These are phyloP conservation scores for Protea cynaroides DNA, from an alignment of 164 flowering plant species.

Conservation along the genomic window DNA sequence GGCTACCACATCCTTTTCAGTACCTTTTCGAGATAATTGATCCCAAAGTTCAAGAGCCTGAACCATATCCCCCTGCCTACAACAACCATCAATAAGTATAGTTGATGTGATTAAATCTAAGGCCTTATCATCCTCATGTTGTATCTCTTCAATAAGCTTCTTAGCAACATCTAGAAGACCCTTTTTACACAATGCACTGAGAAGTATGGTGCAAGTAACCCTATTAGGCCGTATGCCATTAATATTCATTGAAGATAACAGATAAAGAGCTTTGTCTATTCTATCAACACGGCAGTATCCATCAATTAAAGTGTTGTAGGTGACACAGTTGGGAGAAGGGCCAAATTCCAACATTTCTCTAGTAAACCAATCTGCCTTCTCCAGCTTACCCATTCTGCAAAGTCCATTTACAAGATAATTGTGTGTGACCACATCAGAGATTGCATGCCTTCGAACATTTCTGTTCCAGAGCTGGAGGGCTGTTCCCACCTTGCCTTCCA, in stretches of 20 bases:
- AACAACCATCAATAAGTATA: too few species aligned
- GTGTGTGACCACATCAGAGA: conserved; percentile 53
- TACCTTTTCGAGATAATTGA: too few species aligned
- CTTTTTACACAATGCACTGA: conserved; percentile 56
- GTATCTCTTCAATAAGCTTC: conserved; percentile 43
- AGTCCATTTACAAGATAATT: conserved; percentile 60
- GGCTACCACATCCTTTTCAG: too few species aligned
- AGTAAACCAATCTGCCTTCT: conserved; percentile 49
- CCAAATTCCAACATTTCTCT: conserved; percentile 55
- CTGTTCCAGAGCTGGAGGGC: conserved; percentile 48
- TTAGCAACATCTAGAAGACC: conserved; percentile 48
- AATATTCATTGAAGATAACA: conserved; percentile 42
- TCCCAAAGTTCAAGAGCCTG: too few species aligned
- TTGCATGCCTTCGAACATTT: conserved; percentile 30
- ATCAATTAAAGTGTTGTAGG: conserved; percentile 59
- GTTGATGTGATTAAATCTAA: too few species aligned
- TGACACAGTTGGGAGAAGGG: conserved; percentile 50
- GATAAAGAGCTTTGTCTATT: conserved; percentile 52
- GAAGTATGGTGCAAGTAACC: conserved; percentile 61
- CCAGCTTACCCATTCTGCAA: conserved; percentile 49
- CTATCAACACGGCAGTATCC: conserved; percentile 50
- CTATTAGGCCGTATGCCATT: conserved; percentile 45
- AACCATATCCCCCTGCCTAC: too few species aligned
- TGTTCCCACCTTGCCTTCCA: conserved; percentile 49
- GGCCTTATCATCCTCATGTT: conserved; percentile 31